Evolutionary conservation across 805 yeast genomes (phyloP).

Genomic region (Pichia ethanolica): DNA sequence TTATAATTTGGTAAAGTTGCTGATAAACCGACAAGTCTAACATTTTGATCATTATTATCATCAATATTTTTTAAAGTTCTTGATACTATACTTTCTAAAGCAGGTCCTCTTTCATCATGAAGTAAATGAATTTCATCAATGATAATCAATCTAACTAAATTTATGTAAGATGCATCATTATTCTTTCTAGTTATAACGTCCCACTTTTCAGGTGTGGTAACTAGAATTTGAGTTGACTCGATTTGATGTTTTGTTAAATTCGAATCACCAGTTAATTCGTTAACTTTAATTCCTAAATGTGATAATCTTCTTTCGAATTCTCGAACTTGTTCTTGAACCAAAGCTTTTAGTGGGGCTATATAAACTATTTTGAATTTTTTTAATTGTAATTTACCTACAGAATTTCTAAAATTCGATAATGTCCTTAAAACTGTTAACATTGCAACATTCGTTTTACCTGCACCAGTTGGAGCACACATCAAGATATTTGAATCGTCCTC

Average conservation of each 20-base stretch:
- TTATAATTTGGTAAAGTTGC: constrained; percentile 87
- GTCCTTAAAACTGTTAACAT: constrained; percentile 69
- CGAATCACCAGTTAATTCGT: constrained; percentile 88
- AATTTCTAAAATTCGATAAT: constrained; percentile 43
- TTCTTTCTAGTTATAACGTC: constrained; percentile 87
- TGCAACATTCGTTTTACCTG: constrained; percentile 97
- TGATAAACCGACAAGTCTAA: constrained; percentile 77
- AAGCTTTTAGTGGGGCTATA: constrained; percentile 88
- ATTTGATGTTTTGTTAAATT: constrained; percentile 70
- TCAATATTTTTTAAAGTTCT: constrained; percentile 50
- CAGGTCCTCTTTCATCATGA: constrained; percentile 95
- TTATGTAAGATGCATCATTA: constrained; percentile 56
- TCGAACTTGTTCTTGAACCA: constrained; percentile 90
- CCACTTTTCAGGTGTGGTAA: constrained; percentile 97
- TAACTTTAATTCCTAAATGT: constrained; percentile 61
- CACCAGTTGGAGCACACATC: constrained; percentile 97
- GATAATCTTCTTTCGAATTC: constrained; percentile 68
- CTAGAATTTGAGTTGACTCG: constrained; percentile 68
- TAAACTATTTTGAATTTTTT: constrained; percentile 70
- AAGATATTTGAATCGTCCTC: constrained; percentile 61
- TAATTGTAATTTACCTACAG: constrained; percentile 41
- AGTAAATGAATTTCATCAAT: constrained; percentile 90
- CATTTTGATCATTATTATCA: constrained; percentile 33
- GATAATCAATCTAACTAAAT: constrained; percentile 61
- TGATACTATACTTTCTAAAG: constrained; percentile 78